phyloP scores from a whole-genome alignment of 2,329 filamentous ascomycete species.

The Pseudogymnoascus sp. region DNA sequence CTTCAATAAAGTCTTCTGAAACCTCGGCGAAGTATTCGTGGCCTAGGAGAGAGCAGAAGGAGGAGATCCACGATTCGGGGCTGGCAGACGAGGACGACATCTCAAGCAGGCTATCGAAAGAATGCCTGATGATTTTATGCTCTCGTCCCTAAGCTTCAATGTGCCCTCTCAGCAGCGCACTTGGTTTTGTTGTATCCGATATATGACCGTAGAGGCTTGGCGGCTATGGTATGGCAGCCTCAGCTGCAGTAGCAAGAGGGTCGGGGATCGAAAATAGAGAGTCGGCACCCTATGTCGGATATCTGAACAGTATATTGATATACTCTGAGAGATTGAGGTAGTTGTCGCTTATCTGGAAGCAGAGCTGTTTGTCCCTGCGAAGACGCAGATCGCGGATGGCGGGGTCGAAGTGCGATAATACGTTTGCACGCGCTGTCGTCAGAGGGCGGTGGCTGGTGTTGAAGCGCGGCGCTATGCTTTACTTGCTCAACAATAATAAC shows the following conservation, averaged over 20 bases:
- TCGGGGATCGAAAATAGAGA: not conserved
- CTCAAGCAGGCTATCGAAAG: slow-evolving; percentile 2
- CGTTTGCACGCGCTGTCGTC: not conserved
- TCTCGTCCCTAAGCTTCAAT: slow-evolving; percentile 7
- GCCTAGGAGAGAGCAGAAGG: slow-evolving; percentile 88
- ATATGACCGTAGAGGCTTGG: not conserved
- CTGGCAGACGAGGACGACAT: slow-evolving; percentile 1
- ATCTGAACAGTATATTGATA: not conserved
- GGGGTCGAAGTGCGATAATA: slow-evolving; percentile 1
- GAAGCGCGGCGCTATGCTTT: not conserved
- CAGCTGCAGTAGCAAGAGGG: not conserved
- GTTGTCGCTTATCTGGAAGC: slow-evolving; percentile 7
- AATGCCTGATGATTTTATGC: slow-evolving; percentile 2
- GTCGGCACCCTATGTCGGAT: slow-evolving; percentile 1
- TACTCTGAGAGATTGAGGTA: slow-evolving; percentile 1
- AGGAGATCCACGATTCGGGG: slow-evolving; percentile 89
- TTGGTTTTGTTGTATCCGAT: slow-evolving; percentile 1
- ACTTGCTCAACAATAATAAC: not conserved
- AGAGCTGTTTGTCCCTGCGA: not conserved
- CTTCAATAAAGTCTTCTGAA: slow-evolving; percentile 97
- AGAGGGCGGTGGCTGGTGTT: not conserved
- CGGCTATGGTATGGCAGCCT: not conserved
- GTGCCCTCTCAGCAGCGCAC: slow-evolving; percentile 4
- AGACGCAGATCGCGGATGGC: not conserved
- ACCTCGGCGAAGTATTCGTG: slow-evolving; percentile 99